Evolutionary conservation across 352 stramenopile genomes (phyloP).

Genomic region (Globisporangium echinulatum): DNA sequence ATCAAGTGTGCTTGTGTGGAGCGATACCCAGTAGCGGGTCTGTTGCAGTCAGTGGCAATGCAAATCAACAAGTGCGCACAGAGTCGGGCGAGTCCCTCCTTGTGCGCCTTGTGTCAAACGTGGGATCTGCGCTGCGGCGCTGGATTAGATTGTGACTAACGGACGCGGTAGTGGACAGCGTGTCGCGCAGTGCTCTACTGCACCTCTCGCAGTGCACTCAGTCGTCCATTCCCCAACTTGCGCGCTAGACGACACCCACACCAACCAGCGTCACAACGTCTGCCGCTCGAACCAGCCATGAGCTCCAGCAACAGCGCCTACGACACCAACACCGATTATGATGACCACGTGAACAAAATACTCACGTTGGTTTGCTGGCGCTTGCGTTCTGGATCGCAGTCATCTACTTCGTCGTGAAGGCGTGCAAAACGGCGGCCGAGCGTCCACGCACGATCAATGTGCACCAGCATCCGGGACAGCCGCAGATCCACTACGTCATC

Average conservation of each 20-base stretch:
- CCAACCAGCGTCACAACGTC: not conserved
- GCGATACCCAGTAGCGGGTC: not conserved
- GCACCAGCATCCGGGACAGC: not conserved
- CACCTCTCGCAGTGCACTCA: not conserved
- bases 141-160: not conserved
- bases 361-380: not conserved
- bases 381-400: constrained; percentile 1
- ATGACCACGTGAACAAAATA: not conserved
- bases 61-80: not conserved
- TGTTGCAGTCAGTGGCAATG: not conserved
- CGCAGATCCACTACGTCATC: constrained; percentile 4
- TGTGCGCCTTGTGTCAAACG: not conserved
- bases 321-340: not conserved
- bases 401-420: constrained; percentile 2
- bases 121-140: not conserved
- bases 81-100: no score
- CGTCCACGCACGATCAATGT: not conserved
- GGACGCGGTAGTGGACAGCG: no score
- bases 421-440: not conserved
- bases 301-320: not conserved
- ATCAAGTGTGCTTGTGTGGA: not conserved
- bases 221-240: not conserved
- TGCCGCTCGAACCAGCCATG: not conserved
- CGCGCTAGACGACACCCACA: not conserved
- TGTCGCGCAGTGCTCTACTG: no score